A percentile compares a stretch with the other conserved stretches of the same genome.
These are phyloP conservation scores for Malus domestica DNA, from an alignment of 306 rosid genomes.

Conservation along the genomic window ASM211411v1 NC_041793.1:24211001-24211500, in stretches of 20 bases:
- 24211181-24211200: conserved; percentile 35
- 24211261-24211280: background rate
- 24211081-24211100: conserved; percentile 81
- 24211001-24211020: conserved; percentile 45
- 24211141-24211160: conserved; percentile 78
- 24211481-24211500: background rate
- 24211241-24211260: background rate
- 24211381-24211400: background rate
- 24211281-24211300: background rate
- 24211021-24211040: conserved; percentile 31
- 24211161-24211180: conserved; percentile 86
- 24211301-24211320: background rate
- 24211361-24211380: background rate
- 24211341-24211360: background rate
- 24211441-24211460: background rate
- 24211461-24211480: background rate
- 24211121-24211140: conserved; percentile 79
- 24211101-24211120: conserved; percentile 70
- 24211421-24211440: background rate
- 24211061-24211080: conserved; percentile 90
- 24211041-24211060: conserved; percentile 85
- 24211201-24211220: conserved; percentile 73
- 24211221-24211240: conserved; percentile 16
- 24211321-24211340: background rate
- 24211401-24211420: background rate